Base-by-base conservation (phyloP, 2,329 filamentous ascomycete genomes). In the Remersonia thermophila region DNA sequence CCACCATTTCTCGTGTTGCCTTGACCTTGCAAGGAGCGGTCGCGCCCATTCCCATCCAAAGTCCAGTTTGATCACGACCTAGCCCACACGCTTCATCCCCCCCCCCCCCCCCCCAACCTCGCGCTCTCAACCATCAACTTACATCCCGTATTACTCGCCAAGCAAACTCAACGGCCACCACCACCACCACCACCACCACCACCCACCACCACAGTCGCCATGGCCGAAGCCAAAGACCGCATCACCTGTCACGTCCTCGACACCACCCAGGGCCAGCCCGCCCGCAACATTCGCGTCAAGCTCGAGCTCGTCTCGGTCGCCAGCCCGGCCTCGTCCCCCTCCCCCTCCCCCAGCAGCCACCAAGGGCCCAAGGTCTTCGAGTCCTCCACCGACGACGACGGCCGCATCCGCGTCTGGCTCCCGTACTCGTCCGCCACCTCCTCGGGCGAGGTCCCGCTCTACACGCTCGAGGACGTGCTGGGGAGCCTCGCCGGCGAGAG, bases 231-330 rank as follows among this genome's bases (percentile, higher is more conserved):
- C 40, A 75, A 71, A 52, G 73, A 77, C 53, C 74, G 73, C 53
- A 89, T 91, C 52, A 89, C 83, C 57, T 89, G 83, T 66, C 83
- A 91, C 66, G 73, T 87, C 58, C 82, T 91, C 56, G 82, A 91
- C 66, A 89, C 83, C 9, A 72, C 76, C n/a, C 63, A 71, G 42
- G 83, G 83, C 52, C 69, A 69, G 39, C 83, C 83, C 15, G 83
- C 74, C 12, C 59, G 67, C 38, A 65, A 66, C 43, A 72, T 91
- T 50, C 67, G 68, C 45, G 81, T 87, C 39, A 74, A 70, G 37
- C 72, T 86, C 15, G 63, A 75, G 33, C 68, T 68, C 14, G 32
- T 37, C 40, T 47, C 54, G 9, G 40, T 50, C 37, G 40, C 51
- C 15, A 38, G 51, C 36, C 44, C 37, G 15, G 37, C 47, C 36